Conservation (phyloP, 371 early-diverging fungal species). For the Chytridiales sp. region DNA sequence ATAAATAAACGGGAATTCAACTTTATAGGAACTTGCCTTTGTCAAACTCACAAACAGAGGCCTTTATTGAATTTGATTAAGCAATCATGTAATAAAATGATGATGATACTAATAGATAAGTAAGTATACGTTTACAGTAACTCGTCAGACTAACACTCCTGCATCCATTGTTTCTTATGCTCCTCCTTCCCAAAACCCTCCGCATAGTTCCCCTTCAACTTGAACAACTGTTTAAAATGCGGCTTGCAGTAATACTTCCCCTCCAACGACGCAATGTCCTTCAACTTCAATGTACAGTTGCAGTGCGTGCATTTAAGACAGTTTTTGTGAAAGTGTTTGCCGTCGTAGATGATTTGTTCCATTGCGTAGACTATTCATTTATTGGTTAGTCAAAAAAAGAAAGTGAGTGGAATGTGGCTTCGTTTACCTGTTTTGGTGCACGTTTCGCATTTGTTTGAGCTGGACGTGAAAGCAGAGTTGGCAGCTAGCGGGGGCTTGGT, state of each 20-base stretch:
- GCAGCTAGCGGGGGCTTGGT: too few relatives aligned
- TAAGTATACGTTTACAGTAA: too few relatives aligned
- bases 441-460: conserved; percentile 26
- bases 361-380: conserved; percentile 39
- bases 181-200: conserved; percentile 45
- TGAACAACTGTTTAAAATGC: conserved; percentile 55
- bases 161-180: conserved; percentile 44
- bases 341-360: conserved; percentile 44
- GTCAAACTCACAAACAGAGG: too few relatives aligned
- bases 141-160: too few relatives aligned
- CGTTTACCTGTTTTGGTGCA: conserved; percentile 24
- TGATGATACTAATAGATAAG: too few relatives aligned
- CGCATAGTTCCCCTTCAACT: conserved; percentile 51
- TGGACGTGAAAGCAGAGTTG: too few relatives aligned
- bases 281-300: conserved; percentile 39
- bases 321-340: conserved; percentile 39
- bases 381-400: neutral
- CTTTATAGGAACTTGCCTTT: too few relatives aligned
- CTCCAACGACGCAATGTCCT: conserved; percentile 46
- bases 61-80: too few relatives aligned
- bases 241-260: conserved; percentile 49
- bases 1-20: too few relatives aligned
- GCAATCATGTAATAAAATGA: too few relatives aligned
- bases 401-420: neutral
- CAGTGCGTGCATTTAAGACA: conserved; percentile 51